A percentile compares a stretch with the other conserved stretches of the same genome.
Evolutionary conservation across 75 land plant genomes (phyloP).

Genomic region (Ceratopteris richardii): DNA sequence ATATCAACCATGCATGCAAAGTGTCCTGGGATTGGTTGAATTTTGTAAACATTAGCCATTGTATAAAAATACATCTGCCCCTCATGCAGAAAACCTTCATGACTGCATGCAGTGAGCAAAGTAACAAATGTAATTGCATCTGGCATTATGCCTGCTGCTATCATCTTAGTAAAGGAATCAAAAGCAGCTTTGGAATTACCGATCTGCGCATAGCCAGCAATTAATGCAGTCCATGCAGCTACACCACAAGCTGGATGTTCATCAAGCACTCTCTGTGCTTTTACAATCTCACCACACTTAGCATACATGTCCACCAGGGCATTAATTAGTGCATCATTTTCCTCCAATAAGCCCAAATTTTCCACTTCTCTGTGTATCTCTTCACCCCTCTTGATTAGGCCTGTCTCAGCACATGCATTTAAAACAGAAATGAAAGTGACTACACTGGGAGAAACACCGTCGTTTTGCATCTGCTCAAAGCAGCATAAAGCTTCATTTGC

Average conservation of each 20-base stretch:
- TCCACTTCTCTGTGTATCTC: conserved; percentile 21
- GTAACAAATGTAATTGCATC: conserved; percentile 38
- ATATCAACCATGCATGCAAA: conserved; percentile 37
- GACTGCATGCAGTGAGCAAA: conserved; percentile 40
- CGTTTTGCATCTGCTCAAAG: conserved; percentile 35
- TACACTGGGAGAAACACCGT: conserved; percentile 17
- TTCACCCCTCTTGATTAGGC: conserved; percentile 32
- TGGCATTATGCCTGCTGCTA: conserved; percentile 9
- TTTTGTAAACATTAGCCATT: conserved; percentile 4
- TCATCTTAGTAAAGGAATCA: conserved; percentile 13
- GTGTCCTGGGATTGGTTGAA: conserved; percentile 17
- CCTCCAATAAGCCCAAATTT: conserved; percentile 14
- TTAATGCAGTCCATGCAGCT: conserved; percentile 20
- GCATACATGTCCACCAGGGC: conserved; percentile 46
- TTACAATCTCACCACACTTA: conserved; percentile 39
- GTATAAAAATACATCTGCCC: conserved; percentile 26
- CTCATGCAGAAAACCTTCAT: conserved; percentile 30
- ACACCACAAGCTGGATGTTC: conserved; percentile 10
- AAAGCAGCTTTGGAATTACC: conserved; percentile 18
- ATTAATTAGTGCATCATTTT: conserved; percentile 33
- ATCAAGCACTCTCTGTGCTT: conserved; percentile 22
- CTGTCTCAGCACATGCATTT: conserved; percentile 33
- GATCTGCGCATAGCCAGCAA: conserved; percentile 18
- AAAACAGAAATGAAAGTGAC: conserved; percentile 43
- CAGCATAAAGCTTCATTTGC: conserved; percentile 38